Conservation (phyloP, 2,329 filamentous ascomycete genomes). For the Paraconiothyrium sp. region DNA sequence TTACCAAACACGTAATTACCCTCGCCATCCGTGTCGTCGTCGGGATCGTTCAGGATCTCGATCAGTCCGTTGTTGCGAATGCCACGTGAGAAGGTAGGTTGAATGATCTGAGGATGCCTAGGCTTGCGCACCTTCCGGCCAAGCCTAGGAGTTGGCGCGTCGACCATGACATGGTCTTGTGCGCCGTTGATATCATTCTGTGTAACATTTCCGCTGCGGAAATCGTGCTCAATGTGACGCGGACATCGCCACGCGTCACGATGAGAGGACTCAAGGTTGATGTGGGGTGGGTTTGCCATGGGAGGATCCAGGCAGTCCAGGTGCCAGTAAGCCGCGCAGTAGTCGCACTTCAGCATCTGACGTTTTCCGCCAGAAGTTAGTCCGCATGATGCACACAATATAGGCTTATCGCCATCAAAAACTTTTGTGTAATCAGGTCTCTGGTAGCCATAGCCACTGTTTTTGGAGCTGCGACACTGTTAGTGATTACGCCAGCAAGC, state of each 20-base stretch:
- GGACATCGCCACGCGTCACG: slow-evolving; percentile 87
- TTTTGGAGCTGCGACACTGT: slow-evolving; percentile 47
- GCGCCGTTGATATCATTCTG: slow-evolving; percentile 45
- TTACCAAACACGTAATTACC: slow-evolving; percentile 54
- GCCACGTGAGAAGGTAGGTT: slow-evolving; percentile 67
- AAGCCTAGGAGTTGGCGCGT: slow-evolving; percentile 39
- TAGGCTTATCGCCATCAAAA: slow-evolving; percentile 74
- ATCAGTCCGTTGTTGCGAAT: slow-evolving; percentile 62
- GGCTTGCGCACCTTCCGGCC: slow-evolving; percentile 59
- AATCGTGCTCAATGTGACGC: slow-evolving; percentile 80
- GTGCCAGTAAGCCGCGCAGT: slow-evolving; percentile 86
- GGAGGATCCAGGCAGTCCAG: slow-evolving; percentile 91
- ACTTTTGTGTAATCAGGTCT: slow-evolving; percentile 65
- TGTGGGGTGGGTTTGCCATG: slow-evolving; percentile 77
- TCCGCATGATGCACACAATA: slow-evolving; percentile 81
- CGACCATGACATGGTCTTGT: slow-evolving; percentile 40
- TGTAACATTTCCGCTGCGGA: slow-evolving; percentile 54
- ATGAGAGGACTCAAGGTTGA: slow-evolving; percentile 59
- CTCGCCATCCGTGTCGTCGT: slow-evolving; percentile 53
- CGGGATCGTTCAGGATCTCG: slow-evolving; percentile 55
- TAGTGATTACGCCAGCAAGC: slow-evolving; percentile 36
- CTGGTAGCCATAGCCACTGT: slow-evolving; percentile 53
- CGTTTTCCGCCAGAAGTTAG: slow-evolving; percentile 69
- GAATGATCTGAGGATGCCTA: slow-evolving; percentile 58
- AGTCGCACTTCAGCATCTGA: slow-evolving; percentile 86